Conservation (phyloP, 352 stramenopile genomes). For the Blastocystis sp. region DNA sequence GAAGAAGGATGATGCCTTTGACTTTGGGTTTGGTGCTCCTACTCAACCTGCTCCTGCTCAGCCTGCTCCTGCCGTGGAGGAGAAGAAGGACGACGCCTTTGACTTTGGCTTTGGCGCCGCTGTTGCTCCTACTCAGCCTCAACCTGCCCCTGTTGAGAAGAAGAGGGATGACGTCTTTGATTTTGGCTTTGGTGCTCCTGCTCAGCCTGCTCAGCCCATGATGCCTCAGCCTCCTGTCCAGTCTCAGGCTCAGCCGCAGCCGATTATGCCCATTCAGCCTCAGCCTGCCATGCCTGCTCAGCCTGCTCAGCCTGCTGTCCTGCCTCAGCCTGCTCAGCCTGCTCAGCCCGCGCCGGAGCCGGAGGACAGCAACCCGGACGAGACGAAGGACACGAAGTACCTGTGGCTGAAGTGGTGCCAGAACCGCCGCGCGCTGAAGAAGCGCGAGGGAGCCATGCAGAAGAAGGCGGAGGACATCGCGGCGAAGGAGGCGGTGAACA, state of each 20-base stretch:
- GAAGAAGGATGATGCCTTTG: too few relatives aligned
- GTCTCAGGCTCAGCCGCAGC: neutral
- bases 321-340: too few relatives aligned
- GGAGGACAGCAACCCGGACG: neutral
- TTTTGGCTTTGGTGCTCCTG: too few relatives aligned
- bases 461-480: conserved; percentile 25
- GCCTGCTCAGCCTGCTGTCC: neutral
- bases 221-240: neutral
- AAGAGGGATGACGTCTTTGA: neutral
- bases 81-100: neutral
- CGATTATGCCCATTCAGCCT: neutral
- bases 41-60: neutral
- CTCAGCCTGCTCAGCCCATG: neutral
- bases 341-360: neutral
- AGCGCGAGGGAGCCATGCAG: neutral
- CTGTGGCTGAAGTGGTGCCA: conserved; percentile 36
- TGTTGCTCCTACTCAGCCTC: neutral
- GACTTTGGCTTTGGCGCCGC: neutral
- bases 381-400: conserved; percentile 47
- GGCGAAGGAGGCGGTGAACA: neutral
- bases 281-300: neutral
- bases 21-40: neutral
- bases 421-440: neutral
- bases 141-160: neutral
- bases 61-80: neutral